Conservation (phyloP, 768 basidiomycete species). For the Rhizopogon roseolus region DNA sequence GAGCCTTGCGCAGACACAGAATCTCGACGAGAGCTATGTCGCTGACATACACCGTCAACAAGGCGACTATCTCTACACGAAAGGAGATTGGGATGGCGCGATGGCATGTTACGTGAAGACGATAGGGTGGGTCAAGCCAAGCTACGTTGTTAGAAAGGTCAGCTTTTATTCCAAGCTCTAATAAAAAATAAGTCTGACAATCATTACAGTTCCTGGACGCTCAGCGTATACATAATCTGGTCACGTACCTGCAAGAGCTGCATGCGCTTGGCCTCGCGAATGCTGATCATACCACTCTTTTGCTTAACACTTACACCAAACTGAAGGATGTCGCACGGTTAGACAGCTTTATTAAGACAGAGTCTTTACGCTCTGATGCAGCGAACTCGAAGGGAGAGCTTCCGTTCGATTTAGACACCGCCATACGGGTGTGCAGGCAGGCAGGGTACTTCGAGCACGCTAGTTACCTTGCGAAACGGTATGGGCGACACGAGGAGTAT, state of each 20-base stretch:
- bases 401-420: conserved; percentile 96
- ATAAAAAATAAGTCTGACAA: not conserved
- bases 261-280: conserved; percentile 89
- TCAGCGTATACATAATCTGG: conserved; percentile 92
- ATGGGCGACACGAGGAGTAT: conserved; percentile 89
- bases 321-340: conserved; percentile 86
- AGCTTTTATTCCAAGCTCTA: not conserved
- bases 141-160: conserved; percentile 97
- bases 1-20: conserved; percentile 75
- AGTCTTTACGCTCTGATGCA: conserved; percentile 45
- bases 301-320: conserved; percentile 97
- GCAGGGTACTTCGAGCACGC: conserved; percentile 97
- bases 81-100: conserved; percentile 89
- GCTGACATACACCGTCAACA: conserved; percentile 89
- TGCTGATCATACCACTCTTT: conserved; percentile 92
- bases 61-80: conserved; percentile 86
- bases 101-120: conserved; percentile 93
- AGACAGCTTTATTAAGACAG: conserved; percentile 89
- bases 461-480: conserved; percentile 87
- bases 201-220: conserved; percentile 84
- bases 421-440: conserved; percentile 93
- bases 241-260: conserved; percentile 92
- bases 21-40: conserved; percentile 64
- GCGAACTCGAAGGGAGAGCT: conserved; percentile 52
- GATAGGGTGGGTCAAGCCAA: conserved; percentile 83